Conservation (phyloP, 305 asterid genomes). For the Rubia tinctorum region DNA sequence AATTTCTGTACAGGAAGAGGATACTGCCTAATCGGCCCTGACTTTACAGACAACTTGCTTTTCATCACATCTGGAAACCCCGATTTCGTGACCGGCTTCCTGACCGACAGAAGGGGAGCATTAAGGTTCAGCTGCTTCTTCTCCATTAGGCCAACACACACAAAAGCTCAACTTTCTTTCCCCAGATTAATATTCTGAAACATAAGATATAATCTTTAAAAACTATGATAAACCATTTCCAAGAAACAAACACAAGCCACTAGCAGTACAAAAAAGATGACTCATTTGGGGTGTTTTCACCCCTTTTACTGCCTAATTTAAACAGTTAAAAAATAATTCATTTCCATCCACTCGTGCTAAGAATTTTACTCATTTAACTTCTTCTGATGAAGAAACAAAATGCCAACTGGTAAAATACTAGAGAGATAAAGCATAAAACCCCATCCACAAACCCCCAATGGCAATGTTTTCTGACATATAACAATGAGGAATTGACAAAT, state of each 20-base stretch:
- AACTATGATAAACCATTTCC: not conserved
- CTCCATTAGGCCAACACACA: slow-evolving; percentile 40
- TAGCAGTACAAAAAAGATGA: not conserved
- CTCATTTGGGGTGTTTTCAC: not conserved
- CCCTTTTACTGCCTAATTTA: not conserved
- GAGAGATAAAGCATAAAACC: not conserved
- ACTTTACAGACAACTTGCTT: slow-evolving; percentile 30
- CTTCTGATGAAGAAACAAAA: slow-evolving; percentile 4
- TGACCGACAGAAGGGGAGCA: slow-evolving; percentile 77
- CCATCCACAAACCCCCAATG: not conserved
- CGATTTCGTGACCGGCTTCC: slow-evolving; percentile 49
- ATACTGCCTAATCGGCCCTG: slow-evolving; percentile 39
- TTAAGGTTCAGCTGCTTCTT: slow-evolving; percentile 67
- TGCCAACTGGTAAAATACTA: not conserved
- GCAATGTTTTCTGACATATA: not conserved
- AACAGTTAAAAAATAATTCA: not conserved
- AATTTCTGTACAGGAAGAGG: slow-evolving; percentile 46
- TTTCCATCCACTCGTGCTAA: not conserved
- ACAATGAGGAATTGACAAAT: not conserved
- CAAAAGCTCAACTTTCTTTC: slow-evolving; percentile 15
- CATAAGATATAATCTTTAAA: slow-evolving; percentile 12
- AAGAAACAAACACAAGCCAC: not conserved
- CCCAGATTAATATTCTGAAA: slow-evolving; percentile 8
- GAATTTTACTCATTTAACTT: not conserved
- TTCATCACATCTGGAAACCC: slow-evolving; percentile 39